These are phyloP conservation scores for Karstenula rhodostoma DNA, from an alignment of 2,329 filamentous ascomycete genomes.

Conservation along the genomic window DNA sequence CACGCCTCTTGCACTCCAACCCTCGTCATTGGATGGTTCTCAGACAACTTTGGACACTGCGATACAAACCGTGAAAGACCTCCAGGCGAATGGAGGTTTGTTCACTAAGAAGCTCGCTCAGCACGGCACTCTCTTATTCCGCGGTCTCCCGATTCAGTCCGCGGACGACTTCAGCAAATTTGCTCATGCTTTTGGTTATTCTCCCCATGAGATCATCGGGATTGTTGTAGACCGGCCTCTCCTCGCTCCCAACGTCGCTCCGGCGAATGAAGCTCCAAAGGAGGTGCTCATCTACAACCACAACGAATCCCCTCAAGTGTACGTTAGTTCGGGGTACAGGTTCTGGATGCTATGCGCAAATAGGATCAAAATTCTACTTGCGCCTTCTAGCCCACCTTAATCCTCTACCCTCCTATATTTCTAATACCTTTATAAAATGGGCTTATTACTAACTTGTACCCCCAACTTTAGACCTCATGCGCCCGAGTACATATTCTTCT, in stretches of 20 bases:
- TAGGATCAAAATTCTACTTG: too few species aligned
- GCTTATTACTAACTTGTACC: too few species aligned
- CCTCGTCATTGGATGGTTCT: slow-evolving; percentile 27
- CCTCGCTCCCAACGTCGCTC: slow-evolving; percentile 55
- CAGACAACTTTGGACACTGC: slow-evolving; percentile 42
- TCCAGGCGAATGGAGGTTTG: slow-evolving; percentile 36
- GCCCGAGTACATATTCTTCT: slow-evolving; percentile 62
- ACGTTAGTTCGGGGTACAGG: too few species aligned
- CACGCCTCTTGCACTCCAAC: slow-evolving; percentile 52
- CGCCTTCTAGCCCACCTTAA: too few species aligned
- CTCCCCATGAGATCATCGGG: slow-evolving; percentile 61
- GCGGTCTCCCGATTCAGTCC: slow-evolving; percentile 55
- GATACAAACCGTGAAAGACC: slow-evolving; percentile 49
- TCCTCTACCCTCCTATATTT: too few species aligned
- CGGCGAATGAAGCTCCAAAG: slow-evolving; percentile 60
- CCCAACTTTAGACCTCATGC: too few species aligned
- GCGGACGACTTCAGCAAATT: slow-evolving; percentile 59
- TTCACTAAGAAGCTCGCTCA: slow-evolving; percentile 26
- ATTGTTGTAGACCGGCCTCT: slow-evolving; percentile 58
- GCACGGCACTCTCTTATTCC: slow-evolving; percentile 59
- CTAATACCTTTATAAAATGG: too few species aligned
- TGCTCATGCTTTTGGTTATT: slow-evolving; percentile 59
- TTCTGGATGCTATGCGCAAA: too few species aligned
- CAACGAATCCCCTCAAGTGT: slow-evolving; percentile 62
- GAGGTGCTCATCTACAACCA: slow-evolving; percentile 60